Percentiles rank a stretch among this genome's conserved stretches.
These are phyloP conservation scores for Hypoxylon sp. DNA, from an alignment of 2,329 filamentous ascomycete genomes.

Conservation along the genomic window DNA sequence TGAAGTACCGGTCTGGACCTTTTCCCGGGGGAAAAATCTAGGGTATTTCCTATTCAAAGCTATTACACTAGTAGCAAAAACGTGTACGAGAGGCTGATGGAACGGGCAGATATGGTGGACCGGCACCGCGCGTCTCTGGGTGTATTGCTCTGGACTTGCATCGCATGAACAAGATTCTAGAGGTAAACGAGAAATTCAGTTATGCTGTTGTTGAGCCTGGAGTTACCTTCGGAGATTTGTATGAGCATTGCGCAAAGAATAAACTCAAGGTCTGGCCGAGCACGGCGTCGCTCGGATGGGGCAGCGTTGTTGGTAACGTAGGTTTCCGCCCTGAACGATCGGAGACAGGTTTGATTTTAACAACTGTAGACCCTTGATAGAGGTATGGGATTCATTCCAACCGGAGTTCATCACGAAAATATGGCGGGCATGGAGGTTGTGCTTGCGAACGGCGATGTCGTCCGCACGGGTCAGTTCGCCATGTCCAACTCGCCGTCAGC, in stretches of 20 bases:
- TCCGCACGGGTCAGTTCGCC: constrained; percentile 60
- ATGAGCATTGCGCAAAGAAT: constrained; percentile 57
- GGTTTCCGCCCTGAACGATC: constrained; percentile 42
- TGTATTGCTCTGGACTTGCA: constrained; percentile 61
- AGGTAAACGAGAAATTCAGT: constrained; percentile 59
- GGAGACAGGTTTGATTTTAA: constrained; percentile 15
- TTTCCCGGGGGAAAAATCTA: constrained; percentile 56
- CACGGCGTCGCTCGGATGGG: constrained; percentile 63
- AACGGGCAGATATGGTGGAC: constrained; percentile 60
- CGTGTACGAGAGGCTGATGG: constrained; percentile 9
- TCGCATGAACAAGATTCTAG: constrained; percentile 60
- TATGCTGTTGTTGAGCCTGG: constrained; percentile 63
- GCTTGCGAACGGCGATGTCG: constrained; percentile 58
- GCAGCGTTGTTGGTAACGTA: constrained; percentile 63
- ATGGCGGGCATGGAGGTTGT: constrained; percentile 62
- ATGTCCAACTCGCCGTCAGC: constrained; percentile 58
- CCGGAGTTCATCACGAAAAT: constrained; percentile 59
- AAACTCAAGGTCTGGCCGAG: constrained; percentile 62
- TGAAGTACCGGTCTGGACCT: constrained; percentile 51
- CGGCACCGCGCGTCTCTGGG: constrained; percentile 61
- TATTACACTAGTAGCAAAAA: not conserved
- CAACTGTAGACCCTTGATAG: constrained; percentile 57
- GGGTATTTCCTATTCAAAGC: constrained; percentile 50
- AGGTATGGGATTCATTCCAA: constrained; percentile 56
- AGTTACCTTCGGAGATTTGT: constrained; percentile 62